These are phyloP conservation scores for Silene vulgaris DNA, from an alignment of 179 eudicot genomes.

Conservation along the genomic window DNA sequence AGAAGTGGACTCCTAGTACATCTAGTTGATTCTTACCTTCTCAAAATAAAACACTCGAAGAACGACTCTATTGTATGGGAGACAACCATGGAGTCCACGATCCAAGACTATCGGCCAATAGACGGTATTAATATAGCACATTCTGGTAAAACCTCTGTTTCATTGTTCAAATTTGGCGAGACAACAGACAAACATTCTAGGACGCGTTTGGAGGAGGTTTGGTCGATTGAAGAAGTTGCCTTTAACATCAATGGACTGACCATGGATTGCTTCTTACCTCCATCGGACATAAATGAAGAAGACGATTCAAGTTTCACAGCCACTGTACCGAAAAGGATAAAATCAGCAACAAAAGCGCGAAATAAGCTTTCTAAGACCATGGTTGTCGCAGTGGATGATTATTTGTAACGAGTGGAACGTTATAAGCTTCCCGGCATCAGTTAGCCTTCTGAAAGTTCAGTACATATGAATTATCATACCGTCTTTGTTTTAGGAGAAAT, in stretches of 20 bases:
- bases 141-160: constrained; percentile 56
- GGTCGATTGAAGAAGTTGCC: constrained; percentile 79
- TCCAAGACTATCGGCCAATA: constrained; percentile 61
- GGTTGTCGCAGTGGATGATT: constrained; percentile 27
- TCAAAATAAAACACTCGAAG: constrained; percentile 48
- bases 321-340: constrained; percentile 18
- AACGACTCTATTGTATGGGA: constrained; percentile 64
- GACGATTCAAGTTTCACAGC: constrained; percentile 34
- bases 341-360: constrained; percentile 18
- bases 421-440: not conserved
- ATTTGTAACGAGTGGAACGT: not conserved
- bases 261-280: constrained; percentile 66
- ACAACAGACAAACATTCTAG: constrained; percentile 47
- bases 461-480: not conserved
- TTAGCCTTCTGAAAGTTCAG: not conserved
- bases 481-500: too few species aligned
- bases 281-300: constrained; percentile 56
- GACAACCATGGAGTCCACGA: constrained; percentile 68
- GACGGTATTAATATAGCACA: constrained; percentile 82
- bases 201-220: constrained; percentile 71
- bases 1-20: constrained; percentile 70
- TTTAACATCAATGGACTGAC: constrained; percentile 72
- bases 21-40: constrained; percentile 66
- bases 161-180: constrained; percentile 60
- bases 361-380: constrained; percentile 15